Evolutionary conservation across 1,284 basidiomycete species (phyloP).

Genomic region (Ganoderma sp.): DNA sequence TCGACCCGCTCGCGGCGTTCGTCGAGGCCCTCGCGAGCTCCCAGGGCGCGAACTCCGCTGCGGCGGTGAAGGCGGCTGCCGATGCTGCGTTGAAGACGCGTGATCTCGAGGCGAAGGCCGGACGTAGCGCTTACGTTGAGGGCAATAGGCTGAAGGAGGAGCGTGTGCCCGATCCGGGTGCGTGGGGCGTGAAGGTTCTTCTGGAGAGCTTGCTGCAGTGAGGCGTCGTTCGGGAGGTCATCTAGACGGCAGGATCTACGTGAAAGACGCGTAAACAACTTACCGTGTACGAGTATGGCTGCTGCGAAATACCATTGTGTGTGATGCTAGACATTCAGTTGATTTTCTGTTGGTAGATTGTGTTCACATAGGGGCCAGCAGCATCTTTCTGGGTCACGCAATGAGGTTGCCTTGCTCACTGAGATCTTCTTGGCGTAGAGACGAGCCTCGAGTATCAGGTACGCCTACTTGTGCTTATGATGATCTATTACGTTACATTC

Average conservation of each 20-base stretch:
- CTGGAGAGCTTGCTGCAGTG: slow-evolving; percentile 59
- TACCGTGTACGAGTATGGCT: not conserved
- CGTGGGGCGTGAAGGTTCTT: slow-evolving; percentile 86
- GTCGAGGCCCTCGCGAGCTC: slow-evolving; percentile 54
- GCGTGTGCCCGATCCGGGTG: slow-evolving; percentile 85
- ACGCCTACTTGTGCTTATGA: too few relatives aligned
- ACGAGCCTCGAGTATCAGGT: not conserved
- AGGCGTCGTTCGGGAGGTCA: slow-evolving; percentile 8
- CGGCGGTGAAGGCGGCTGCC: slow-evolving; percentile 68
- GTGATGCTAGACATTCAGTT: not conserved
- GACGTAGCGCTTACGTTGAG: slow-evolving; percentile 88
- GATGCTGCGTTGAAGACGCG: slow-evolving; percentile 78
- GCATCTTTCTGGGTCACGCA: not conserved
- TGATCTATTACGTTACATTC: not conserved
- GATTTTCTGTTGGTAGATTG: not conserved
- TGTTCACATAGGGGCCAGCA: not conserved
- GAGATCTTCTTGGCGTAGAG: too few relatives aligned
- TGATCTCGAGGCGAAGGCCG: slow-evolving; percentile 84
- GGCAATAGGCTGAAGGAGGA: slow-evolving; percentile 72
- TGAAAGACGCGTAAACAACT: not conserved
- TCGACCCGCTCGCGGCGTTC: slow-evolving; percentile 92
- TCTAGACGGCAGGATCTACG: not conserved
- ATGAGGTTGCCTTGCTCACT: not conserved
- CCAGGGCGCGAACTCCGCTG: slow-evolving; percentile 48
- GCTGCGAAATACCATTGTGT: not conserved